Base-by-base conservation (phyloP, 495 filamentous ascomycete genomes). In the Aspergillus steynii region DNA sequence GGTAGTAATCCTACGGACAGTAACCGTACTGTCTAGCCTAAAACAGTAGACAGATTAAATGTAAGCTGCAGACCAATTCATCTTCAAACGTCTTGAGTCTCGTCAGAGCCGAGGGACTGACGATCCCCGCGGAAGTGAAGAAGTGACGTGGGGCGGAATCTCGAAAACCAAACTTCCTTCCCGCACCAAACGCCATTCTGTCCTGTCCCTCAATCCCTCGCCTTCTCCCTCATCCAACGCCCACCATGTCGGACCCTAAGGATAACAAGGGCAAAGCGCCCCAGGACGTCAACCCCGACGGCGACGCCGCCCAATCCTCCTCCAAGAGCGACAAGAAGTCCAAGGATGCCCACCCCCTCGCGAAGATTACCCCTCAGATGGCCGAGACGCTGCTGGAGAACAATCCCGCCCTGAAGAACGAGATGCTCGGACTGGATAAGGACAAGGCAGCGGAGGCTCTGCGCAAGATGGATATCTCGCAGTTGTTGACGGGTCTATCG, bases 401-500 rank as follows among this genome's bases (percentile, higher is more conserved):
- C 70, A 84, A 84, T 65, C 80, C 82, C 20, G 76, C 82, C 2
- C 68, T 84, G 63, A 78, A 79, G 70, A 68, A 66, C 31, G 81
- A 83, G 60, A 65, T 84, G 37, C 78, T 71, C 10, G 65, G 60
- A 14, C 67, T 83, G 74, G 70, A 78, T 47, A 73, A 77, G 58
- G 72, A 79, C n/a, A 68, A 78, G 55, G 78, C 83, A 12, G 76
- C 83, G 53, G 85, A 92, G 61, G 77, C 85, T 31, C 74, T 97
- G 65, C 86, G 85, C 70, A 85, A 88, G 56, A 78, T 96, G 71
- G 88, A 86, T 60, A 76, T 96, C 12, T 81, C 87, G 56, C 90
- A 96, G 53, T 78, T 96, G 62, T 77, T 96, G 76, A 96, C 93
- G 0, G 93, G 93, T 5, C 77, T 96, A 61, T 77, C 84, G 37